Evolutionary conservation across 2,329 filamentous ascomycete genomes (phyloP).

Genomic region (Aspergillus latus): DNA sequence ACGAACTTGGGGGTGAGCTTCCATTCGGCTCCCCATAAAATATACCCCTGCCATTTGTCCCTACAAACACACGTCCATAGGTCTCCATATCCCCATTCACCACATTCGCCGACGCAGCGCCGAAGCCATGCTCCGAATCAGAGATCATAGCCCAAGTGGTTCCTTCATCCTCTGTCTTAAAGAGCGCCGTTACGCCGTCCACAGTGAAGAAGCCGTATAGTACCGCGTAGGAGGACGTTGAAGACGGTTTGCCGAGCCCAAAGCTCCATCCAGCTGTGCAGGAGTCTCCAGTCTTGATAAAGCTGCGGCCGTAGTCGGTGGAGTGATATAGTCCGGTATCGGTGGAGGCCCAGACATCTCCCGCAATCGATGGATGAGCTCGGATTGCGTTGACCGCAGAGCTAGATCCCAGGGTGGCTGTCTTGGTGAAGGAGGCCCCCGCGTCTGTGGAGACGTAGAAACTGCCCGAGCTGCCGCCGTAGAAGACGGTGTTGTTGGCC

Average conservation of each 20-base stretch:
- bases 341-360: slow-evolving; percentile 37
- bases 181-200: slow-evolving; percentile 24
- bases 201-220: slow-evolving; percentile 31
- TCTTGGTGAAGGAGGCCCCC: slow-evolving; percentile 48
- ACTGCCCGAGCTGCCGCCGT: slow-evolving; percentile 47
- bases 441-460: slow-evolving; percentile 56
- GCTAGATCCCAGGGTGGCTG: slow-evolving; percentile 38
- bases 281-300: slow-evolving; percentile 37
- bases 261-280: slow-evolving; percentile 22
- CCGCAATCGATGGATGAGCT: slow-evolving; percentile 22
- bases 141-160: slow-evolving; percentile 30
- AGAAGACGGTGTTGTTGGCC: slow-evolving; percentile 54
- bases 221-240: slow-evolving; percentile 21
- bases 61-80: slow-evolving; percentile 34
- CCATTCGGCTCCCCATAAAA: slow-evolving; percentile 31
- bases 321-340: slow-evolving; percentile 56
- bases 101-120: slow-evolving; percentile 26
- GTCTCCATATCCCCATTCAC: slow-evolving; percentile 28
- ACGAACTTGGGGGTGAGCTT: slow-evolving; percentile 16
- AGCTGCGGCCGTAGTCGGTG: slow-evolving; percentile 52
- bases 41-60: slow-evolving; percentile 36
- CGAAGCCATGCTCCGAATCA: slow-evolving; percentile 28
- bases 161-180: slow-evolving; percentile 29
- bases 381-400: slow-evolving; percentile 22
- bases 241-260: slow-evolving; percentile 26